Percentiles rank a stretch among this genome's conserved stretches.
Conservation (phyloP, 2,329 filamentous ascomycete species). For the Paracoccidioides brasiliensis region DNA sequence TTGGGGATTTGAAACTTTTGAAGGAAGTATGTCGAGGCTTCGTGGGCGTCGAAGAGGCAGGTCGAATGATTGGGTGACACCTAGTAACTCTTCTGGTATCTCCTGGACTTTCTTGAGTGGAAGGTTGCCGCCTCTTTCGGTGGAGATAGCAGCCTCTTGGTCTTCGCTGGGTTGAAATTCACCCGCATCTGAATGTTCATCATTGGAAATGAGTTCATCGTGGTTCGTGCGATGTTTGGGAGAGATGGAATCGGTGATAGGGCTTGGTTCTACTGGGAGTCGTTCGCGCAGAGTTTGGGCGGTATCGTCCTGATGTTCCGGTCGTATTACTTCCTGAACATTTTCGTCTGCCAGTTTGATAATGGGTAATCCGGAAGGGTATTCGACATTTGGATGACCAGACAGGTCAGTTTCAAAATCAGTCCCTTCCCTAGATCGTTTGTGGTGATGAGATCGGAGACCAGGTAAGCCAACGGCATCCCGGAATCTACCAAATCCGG, state of each 20-base stretch:
- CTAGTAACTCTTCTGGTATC: background rate
- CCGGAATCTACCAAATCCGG: conserved; percentile 72
- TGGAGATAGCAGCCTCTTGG: background rate
- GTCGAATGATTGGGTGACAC: background rate
- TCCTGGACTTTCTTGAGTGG: background rate
- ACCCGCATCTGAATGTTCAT: background rate
- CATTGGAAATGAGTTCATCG: background rate
- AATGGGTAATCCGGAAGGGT: conserved; percentile 15
- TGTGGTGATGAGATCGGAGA: conserved; percentile 29
- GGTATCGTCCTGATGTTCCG: background rate
- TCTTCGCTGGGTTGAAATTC: background rate
- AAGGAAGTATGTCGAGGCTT: conserved; percentile 21
- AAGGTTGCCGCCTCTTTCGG: background rate
- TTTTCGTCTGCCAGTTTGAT: background rate
- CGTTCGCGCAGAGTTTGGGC: background rate
- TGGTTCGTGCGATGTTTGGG: background rate
- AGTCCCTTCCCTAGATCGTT: conserved; percentile 23
- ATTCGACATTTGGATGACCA: conserved; percentile 19
- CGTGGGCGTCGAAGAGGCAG: conserved; percentile 22
- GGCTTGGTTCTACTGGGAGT: background rate
- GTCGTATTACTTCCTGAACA: background rate
- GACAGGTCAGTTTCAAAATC: conserved; percentile 20
- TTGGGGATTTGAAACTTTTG: conserved; percentile 12
- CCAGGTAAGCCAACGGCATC: conserved; percentile 55
- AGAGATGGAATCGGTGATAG: background rate